Base-by-base conservation (phyloP, 2,329 filamentous ascomycete species). In the Clonostachys sp. region DNA sequence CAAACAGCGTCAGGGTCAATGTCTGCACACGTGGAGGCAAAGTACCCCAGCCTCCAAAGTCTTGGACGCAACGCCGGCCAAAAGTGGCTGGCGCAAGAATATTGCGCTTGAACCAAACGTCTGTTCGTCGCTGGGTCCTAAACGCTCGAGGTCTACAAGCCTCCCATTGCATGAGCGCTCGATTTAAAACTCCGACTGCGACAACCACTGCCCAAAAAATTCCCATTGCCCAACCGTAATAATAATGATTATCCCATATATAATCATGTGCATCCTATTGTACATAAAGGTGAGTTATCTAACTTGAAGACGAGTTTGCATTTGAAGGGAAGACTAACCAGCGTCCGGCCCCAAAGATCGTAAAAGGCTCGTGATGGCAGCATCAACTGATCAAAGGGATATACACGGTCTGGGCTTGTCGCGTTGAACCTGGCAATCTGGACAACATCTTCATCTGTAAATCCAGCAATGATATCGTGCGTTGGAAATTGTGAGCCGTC, bases 21-120 rank as follows among this genome's bases (percentile, higher is more conserved):
- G 61, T 67, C 50, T 75, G 69, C 14, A 72, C 55, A 4, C 71
- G 58, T 0, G 70, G 67, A 0, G 72, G 72, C 1, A 74, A 61
- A 0, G 71, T 73, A 46, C 66, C 70, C 62, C 69, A 74, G 34
- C 70, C 69, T 3, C 70, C 61, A 16, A 69, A 39, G 30, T 41
- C 68, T 39, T 73, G 68, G 1, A 71, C 63, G 44, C 64, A 70
- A 13, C 61, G 61, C 35, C 67, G 59, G 2, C 73, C 72, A 43
- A 75, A 73, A 0, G 71, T 67, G 1, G 72, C 71, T 0, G 72
- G 71, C 1, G 71, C 49, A 0, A 61, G 56, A 1, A 73, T 42
- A 4, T 62, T 59, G 35, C 60, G 60, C 36, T 64, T 58, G 14
- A 67, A 36, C 61, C 66, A 69, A 0, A 53, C 51, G 61, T 63